Conservation (phyloP, 2,329 filamentous ascomycete genomes). For the Dactylellina parvicollis region DNA sequence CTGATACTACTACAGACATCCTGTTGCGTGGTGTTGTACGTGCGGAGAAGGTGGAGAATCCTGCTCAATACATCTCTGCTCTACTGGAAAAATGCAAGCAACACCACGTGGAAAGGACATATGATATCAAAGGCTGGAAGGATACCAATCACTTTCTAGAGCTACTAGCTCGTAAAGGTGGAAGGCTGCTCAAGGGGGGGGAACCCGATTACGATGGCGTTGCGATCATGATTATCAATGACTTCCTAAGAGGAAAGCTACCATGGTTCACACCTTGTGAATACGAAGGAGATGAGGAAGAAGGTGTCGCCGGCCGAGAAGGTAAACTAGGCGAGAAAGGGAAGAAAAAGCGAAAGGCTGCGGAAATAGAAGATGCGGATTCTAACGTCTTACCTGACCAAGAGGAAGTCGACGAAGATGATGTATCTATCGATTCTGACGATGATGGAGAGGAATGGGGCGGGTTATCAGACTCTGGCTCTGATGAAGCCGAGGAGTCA, state of each 20-base stretch:
- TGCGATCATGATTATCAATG: conserved; percentile 95
- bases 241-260: conserved; percentile 93
- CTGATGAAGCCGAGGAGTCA: conserved; percentile 51
- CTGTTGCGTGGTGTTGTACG: conserved; percentile 89
- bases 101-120: conserved; percentile 90
- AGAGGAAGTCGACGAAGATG: conserved; percentile 62
- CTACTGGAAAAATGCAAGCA: conserved; percentile 82
- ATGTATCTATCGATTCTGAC: conserved; percentile 57
- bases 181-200: conserved; percentile 86
- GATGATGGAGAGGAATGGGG: conserved; percentile 56
- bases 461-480: too few species aligned
- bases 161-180: conserved; percentile 83
- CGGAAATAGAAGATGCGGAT: conserved; percentile 60
- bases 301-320: conserved; percentile 87
- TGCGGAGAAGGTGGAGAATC: conserved; percentile 95
- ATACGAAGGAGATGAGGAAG: conserved; percentile 66
- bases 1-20: conserved; percentile 86
- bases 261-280: conserved; percentile 74
- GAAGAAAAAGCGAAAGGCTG: conserved; percentile 75
- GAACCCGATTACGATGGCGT: conserved; percentile 94
- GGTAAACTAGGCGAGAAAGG: conserved; percentile 79
- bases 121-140: conserved; percentile 82
- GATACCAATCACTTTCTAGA: conserved; percentile 85
- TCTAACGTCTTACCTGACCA: conserved; percentile 60
- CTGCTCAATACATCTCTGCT: conserved; percentile 91